Conservation (phyloP, 805 yeast species). For the Nadsonia fulvescens region DNA sequence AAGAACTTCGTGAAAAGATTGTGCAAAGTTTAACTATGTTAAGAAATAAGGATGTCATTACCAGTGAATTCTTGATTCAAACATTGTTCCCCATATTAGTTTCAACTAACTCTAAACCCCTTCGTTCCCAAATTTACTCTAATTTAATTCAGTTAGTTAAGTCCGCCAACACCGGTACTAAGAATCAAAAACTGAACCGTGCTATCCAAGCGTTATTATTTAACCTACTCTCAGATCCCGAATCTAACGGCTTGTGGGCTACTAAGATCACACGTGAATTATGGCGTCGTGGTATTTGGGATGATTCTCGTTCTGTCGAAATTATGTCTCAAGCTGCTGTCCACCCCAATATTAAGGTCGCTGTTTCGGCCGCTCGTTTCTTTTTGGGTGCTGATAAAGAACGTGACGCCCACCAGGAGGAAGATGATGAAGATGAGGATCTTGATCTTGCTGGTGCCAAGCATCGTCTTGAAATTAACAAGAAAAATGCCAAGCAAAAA, state of each 20-base stretch:
- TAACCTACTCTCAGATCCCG: conserved; percentile 66
- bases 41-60: conserved; percentile 64
- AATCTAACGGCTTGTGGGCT: conserved; percentile 86
- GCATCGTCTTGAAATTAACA: conserved; percentile 71
- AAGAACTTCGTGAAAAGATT: conserved; percentile 81
- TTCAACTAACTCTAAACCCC: conserved; percentile 55
- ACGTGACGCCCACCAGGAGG: conserved; percentile 69
- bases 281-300: conserved; percentile 98
- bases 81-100: conserved; percentile 70
- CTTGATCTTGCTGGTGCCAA: conserved; percentile 52
- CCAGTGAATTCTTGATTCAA: conserved; percentile 66
- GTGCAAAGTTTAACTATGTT: conserved; percentile 80
- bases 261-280: conserved; percentile 84
- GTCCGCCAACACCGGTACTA: conserved; percentile 71
- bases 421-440: conserved; percentile 26
- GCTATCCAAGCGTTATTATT: conserved; percentile 85
- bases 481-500: conserved; percentile 62
- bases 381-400: conserved; percentile 92
- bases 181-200: conserved; percentile 75
- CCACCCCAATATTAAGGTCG: conserved; percentile 65
- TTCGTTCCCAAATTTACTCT: conserved; percentile 67
- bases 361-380: conserved; percentile 76
- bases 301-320: conserved; percentile 91
- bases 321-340: conserved; percentile 91
- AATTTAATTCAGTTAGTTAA: conserved; percentile 66